phyloP scores from a whole-genome alignment of 108 stramenopile species.

The Pseudonitzschia multiseries region DNA sequence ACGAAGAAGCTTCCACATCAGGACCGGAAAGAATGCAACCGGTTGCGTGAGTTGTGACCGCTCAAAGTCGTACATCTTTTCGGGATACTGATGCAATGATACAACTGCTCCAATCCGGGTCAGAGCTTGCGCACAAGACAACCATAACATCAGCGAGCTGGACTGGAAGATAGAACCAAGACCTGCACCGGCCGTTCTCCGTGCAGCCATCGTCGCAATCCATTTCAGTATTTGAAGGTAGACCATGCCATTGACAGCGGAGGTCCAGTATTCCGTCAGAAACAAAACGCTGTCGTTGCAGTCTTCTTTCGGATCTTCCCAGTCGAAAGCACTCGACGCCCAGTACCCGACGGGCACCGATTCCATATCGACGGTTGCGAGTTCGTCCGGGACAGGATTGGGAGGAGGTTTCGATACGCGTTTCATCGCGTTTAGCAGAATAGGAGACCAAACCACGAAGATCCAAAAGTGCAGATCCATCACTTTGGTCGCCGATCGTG shows the following conservation, averaged over 20 bases:
- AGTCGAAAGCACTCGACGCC: neutral
- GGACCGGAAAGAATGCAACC: conserved; percentile 37
- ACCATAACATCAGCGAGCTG: conserved; percentile 18
- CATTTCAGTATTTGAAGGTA: conserved; percentile 18
- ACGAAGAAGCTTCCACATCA: conserved; percentile 38
- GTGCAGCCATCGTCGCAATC: neutral
- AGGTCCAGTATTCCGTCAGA: conserved; percentile 63
- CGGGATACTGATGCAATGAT: conserved; percentile 59
- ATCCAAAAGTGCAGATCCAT: conserved; percentile 39
- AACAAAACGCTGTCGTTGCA: conserved; percentile 48
- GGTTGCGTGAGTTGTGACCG: conserved; percentile 53
- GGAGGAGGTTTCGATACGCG: neutral
- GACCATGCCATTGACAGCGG: conserved; percentile 43
- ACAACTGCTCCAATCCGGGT: conserved; percentile 61
- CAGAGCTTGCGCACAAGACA: conserved; percentile 34
- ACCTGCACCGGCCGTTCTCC: neutral
- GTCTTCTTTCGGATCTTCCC: conserved; percentile 13
- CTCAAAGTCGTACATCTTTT: conserved; percentile 51
- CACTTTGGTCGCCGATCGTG: neutral
- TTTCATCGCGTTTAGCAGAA: conserved; percentile 13
- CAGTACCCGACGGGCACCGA: neutral
- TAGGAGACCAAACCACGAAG: conserved; percentile 31
- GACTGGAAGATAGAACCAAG: neutral
- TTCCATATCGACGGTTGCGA: conserved; percentile 16
- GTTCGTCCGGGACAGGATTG: conserved; percentile 32